Conservation (phyloP, 352 stramenopile species). For the Globisporangium orthogonon region DNA sequence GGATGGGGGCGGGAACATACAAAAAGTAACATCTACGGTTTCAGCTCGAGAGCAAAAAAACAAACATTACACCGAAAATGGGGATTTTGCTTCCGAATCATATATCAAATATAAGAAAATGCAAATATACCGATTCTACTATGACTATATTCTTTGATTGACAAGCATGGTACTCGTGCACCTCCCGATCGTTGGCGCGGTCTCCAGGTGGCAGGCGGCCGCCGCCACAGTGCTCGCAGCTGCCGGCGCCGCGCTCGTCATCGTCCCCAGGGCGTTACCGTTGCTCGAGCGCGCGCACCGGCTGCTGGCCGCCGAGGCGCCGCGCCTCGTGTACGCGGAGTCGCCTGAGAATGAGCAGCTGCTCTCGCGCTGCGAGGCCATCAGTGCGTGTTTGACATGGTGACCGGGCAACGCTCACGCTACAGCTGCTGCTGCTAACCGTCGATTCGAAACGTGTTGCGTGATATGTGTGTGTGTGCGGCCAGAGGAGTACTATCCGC, state of each 20-base stretch:
- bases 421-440: too few species aligned
- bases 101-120: too few species aligned
- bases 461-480: not conserved
- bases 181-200: not conserved
- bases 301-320: slow-evolving; percentile 25
- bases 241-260: slow-evolving; percentile 2
- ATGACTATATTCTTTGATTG: too few species aligned
- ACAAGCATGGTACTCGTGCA: not conserved
- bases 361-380: slow-evolving; percentile 27
- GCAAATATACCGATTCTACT: too few species aligned
- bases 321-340: slow-evolving; percentile 29
- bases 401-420: too few species aligned
- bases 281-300: slow-evolving; percentile 17
- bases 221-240: slow-evolving; percentile 11
- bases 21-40: too few species aligned
- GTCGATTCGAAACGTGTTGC: too few species aligned
- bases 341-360: slow-evolving; percentile 29
- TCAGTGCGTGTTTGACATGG: too few species aligned
- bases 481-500: slow-evolving; percentile 41
- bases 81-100: too few species aligned
- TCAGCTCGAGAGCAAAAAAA: too few species aligned
- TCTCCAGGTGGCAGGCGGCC: slow-evolving; percentile 9
- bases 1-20: too few species aligned
- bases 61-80: too few species aligned
- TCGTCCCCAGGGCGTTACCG: not conserved